A percentile compares a stretch with the other conserved stretches of the same genome.
These are phyloP conservation scores for Eimeria zaria DNA, from an alignment of 169 alveolate genomes.

Conservation along the genomic window DNA sequence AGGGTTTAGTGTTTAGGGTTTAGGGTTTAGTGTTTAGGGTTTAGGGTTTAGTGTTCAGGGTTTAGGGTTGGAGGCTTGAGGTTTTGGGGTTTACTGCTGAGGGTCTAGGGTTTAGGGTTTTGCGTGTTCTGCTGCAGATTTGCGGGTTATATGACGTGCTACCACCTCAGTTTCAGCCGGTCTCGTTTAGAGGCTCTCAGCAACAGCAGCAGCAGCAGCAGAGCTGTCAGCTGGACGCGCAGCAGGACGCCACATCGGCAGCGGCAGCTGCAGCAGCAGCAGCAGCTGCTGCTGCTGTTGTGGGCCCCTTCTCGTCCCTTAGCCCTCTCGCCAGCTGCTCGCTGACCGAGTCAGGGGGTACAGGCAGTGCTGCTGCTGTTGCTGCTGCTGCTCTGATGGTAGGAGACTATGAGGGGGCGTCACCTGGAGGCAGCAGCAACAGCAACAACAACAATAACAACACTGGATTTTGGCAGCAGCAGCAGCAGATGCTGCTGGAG, in stretches of 20 bases:
- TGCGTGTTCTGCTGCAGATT: slow-evolving; percentile 32
- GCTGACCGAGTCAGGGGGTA: neutral
- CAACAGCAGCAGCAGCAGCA: slow-evolving; percentile 50
- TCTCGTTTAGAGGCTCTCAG: slow-evolving; percentile 38
- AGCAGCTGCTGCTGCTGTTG: slow-evolving; percentile 19
- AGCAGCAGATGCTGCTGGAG: slow-evolving; percentile 53
- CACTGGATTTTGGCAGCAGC: slow-evolving; percentile 70
- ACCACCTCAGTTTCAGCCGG: slow-evolving; percentile 72
- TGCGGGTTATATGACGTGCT: slow-evolving; percentile 70
- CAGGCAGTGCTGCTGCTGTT: slow-evolving; percentile 20
- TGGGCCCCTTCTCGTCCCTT: slow-evolving; percentile 29
- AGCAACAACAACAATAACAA: slow-evolving; percentile 13
- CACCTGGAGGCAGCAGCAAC: slow-evolving; percentile 63
- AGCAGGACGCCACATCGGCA: slow-evolving; percentile 30
- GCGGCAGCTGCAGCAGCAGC: neutral
- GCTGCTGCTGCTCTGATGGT: slow-evolving; percentile 41
- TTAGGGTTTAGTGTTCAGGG: neutral
- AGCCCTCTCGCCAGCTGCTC: slow-evolving; percentile 38
- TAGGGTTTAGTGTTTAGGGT: neutral
- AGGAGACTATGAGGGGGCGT: slow-evolving; percentile 50
- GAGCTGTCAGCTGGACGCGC: slow-evolving; percentile 28
- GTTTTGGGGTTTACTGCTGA: too few relatives aligned
- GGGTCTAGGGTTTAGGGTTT: slow-evolving; percentile 20
- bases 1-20: slow-evolving; percentile 19
- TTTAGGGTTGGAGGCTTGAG: neutral